Conservation (phyloP, 192 early-diverging fungal genomes). For the Backusella westeae region DNA sequence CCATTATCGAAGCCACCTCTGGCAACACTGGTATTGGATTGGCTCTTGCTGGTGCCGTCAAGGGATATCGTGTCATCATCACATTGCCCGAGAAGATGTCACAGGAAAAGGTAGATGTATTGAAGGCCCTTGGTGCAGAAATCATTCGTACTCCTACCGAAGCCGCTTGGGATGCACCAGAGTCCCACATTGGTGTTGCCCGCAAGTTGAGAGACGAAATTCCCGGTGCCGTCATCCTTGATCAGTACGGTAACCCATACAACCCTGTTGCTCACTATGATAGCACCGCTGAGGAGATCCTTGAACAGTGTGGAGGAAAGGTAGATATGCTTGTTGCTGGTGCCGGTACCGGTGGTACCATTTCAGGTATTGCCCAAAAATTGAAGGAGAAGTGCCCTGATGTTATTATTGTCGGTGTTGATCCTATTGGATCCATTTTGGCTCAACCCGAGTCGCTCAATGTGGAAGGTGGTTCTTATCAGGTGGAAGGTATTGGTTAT, state of each 20-base stretch:
- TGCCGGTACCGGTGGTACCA: conserved; percentile 97
- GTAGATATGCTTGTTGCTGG: conserved; percentile 95
- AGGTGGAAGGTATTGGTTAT: conserved; percentile 99
- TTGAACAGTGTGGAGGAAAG: conserved; percentile 77
- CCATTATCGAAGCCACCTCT: conserved; percentile 99
- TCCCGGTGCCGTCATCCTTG: conserved; percentile 93
- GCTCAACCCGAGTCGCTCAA: conserved; percentile 87
- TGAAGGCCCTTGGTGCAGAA: conserved; percentile 96
- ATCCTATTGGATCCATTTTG: conserved; percentile 95
- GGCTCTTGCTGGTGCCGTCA: conserved; percentile 94
- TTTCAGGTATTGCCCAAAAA: conserved; percentile 92
- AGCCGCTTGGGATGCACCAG: conserved; percentile 97
- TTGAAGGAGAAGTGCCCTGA: conserved; percentile 93
- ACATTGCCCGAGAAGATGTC: conserved; percentile 99
- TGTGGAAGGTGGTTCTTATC: conserved; percentile 64
- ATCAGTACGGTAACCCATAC: conserved; percentile 96
- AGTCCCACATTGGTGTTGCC: conserved; percentile 98
- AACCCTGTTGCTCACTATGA: conserved; percentile 99
- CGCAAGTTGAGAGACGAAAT: conserved; percentile 94
- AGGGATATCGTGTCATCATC: conserved; percentile 97
- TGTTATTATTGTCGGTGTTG: conserved; percentile 88
- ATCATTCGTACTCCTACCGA: conserved; percentile 99
- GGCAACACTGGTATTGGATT: conserved; percentile 99
- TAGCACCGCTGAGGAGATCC: conserved; percentile 81
- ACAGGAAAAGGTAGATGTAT: conserved; percentile 98